These are phyloP conservation scores for Calocybe gambosa DNA, from an alignment of 1,284 basidiomycete genomes.

Conservation along the genomic window DNA sequence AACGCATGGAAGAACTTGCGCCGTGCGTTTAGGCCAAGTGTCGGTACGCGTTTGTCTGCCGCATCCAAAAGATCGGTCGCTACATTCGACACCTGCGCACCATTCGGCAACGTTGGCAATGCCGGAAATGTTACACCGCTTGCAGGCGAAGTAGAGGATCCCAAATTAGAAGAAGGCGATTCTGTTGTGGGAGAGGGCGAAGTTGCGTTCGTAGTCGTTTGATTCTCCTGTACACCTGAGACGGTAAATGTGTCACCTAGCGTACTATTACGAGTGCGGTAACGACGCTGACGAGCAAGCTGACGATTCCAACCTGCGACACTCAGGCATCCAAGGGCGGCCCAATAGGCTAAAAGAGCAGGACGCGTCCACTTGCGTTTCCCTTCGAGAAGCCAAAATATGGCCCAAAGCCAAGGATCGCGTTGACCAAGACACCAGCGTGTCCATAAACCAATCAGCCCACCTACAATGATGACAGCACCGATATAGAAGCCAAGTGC, in stretches of 20 bases:
- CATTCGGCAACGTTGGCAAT: conserved; percentile 33
- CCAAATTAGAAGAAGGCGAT: not conserved
- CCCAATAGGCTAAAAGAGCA: conserved; percentile 84
- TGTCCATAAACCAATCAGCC: conserved; percentile 90
- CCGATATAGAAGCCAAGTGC: conserved; percentile 86
- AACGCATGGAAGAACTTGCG: conserved; percentile 97
- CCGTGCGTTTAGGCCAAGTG: conserved; percentile 87
- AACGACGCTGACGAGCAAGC: conserved; percentile 67
- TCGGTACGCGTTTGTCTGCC: conserved; percentile 85
- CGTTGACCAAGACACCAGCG: conserved; percentile 82
- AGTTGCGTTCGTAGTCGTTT: conserved; percentile 12
- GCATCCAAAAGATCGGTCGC: conserved; percentile 84
- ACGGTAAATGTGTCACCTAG: conserved; percentile 31
- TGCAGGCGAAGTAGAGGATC: conserved; percentile 3
- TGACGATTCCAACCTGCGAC: conserved; percentile 93
- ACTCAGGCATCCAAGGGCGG: conserved; percentile 69
- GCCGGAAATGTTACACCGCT: conserved; percentile 45
- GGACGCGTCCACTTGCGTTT: conserved; percentile 78
- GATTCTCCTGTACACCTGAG: conserved; percentile 17
- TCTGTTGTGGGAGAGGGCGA: not conserved
- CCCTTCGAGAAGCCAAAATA: conserved; percentile 74
- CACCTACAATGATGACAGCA: conserved; percentile 71
- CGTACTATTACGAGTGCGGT: conserved; percentile 40
- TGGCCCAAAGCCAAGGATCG: conserved; percentile 87
- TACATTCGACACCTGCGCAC: conserved; percentile 33